Evolutionary conservation across 2,329 filamentous ascomycete species (phyloP).

Genomic region (Chaetomiaceae sp.): DNA sequence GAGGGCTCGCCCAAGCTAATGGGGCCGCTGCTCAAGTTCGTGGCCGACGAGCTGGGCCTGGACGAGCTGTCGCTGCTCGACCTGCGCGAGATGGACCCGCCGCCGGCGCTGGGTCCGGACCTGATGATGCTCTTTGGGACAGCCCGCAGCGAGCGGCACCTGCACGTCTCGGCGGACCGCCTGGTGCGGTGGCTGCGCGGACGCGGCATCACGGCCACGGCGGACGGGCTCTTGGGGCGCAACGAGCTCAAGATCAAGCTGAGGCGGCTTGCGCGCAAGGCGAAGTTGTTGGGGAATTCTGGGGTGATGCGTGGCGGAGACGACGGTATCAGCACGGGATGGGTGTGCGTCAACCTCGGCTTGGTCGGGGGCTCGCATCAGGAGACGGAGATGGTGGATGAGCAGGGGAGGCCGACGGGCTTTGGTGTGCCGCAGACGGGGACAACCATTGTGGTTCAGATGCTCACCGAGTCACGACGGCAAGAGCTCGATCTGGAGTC

Average conservation of each 20-base stretch:
- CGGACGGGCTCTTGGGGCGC: constrained; percentile 82
- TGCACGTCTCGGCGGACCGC: constrained; percentile 87
- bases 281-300: constrained; percentile 71
- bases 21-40: constrained; percentile 66
- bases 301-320: constrained; percentile 62
- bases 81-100: constrained; percentile 76
- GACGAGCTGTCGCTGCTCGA: constrained; percentile 79
- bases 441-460: constrained; percentile 53
- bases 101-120: constrained; percentile 80
- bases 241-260: constrained; percentile 90
- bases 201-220: constrained; percentile 68
- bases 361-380: constrained; percentile 55
- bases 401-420: constrained; percentile 62
- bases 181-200: constrained; percentile 80
- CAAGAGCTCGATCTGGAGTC: constrained; percentile 50
- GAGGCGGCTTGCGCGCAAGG: constrained; percentile 71
- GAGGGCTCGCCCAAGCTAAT: constrained; percentile 67
- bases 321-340: constrained; percentile 86
- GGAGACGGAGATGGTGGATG: constrained; percentile 43
- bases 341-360: constrained; percentile 91
- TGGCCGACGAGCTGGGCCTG: constrained; percentile 79
- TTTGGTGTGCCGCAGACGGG: constrained; percentile 59
- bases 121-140: constrained; percentile 91
- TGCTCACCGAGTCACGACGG: constrained; percentile 52
- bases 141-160: constrained; percentile 85